phyloP scores from a whole-genome alignment of 495 filamentous ascomycete genomes.

The Annulohypoxylon moriforme region DNA sequence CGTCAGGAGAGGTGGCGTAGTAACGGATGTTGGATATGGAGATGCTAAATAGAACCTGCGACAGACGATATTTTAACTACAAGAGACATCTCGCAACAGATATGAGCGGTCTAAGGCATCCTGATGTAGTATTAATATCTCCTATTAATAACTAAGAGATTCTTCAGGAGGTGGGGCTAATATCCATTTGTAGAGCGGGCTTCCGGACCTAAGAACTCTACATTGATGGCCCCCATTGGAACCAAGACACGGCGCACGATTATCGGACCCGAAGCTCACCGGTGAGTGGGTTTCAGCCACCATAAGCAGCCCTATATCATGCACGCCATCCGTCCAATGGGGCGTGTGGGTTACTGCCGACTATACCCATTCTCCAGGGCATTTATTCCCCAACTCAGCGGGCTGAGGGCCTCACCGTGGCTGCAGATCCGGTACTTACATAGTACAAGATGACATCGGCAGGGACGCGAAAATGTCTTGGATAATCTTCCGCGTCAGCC shows the following conservation, averaged over 20 bases:
- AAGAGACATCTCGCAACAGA: neutral
- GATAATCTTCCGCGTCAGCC: neutral
- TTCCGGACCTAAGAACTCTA: neutral
- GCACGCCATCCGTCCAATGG: slow-evolving; percentile 4
- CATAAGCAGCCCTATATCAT: slow-evolving; percentile 30
- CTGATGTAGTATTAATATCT: neutral
- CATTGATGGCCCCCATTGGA: neutral
- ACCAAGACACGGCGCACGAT: slow-evolving; percentile 24
- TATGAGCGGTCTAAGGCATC: neutral
- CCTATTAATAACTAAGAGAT: neutral
- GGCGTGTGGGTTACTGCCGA: neutral
- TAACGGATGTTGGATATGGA: neutral
- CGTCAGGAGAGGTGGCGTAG: neutral
- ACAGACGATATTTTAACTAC: neutral
- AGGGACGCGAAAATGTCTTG: slow-evolving; percentile 1
- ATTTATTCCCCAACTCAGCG: neutral
- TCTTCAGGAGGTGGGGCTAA: neutral
- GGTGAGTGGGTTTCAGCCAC: slow-evolving; percentile 31
- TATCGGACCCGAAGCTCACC: slow-evolving; percentile 11
- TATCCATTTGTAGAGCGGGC: neutral
- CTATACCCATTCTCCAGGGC: neutral
- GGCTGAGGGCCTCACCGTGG: neutral
- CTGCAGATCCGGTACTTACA: neutral
- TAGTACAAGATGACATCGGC: neutral
- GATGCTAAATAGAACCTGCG: no score